These are phyloP conservation scores for Ceratocystis albifundus DNA, from an alignment of 2,329 filamentous ascomycete genomes.

Conservation along the genomic window DNA sequence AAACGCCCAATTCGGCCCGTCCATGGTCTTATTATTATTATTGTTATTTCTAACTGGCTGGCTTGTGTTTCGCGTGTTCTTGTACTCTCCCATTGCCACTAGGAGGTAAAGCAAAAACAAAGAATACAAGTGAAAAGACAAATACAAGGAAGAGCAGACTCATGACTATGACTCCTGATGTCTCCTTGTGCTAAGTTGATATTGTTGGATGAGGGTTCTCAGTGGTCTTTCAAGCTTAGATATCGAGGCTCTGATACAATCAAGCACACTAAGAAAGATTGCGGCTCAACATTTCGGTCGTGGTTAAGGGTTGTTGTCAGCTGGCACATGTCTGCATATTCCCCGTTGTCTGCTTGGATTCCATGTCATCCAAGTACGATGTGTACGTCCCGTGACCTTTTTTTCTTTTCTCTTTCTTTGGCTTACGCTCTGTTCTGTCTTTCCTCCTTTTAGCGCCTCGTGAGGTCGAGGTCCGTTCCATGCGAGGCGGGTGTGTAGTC, in stretches of 20 bases:
- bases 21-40: neutral
- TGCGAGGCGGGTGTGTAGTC: neutral
- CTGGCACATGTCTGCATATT: neutral
- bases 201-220: neutral
- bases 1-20: slow-evolving; percentile 8
- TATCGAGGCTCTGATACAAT: neutral
- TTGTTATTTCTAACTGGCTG: neutral
- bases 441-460: neutral
- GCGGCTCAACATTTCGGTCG: neutral
- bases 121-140: neutral
- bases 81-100: neutral
- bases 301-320: neutral
- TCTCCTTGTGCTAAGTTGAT: too few species aligned
- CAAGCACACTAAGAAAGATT: neutral
- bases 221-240: neutral
- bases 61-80: neutral
- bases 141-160: neutral
- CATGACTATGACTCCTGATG: too few species aligned
- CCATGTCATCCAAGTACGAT: neutral
- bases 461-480: neutral
- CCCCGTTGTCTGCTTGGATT: neutral
- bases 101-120: neutral
- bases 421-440: neutral
- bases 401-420: too few species aligned
- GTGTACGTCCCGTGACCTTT: neutral